A percentile compares a stretch with the other conserved stretches of the same genome.
phyloP scores from a whole-genome alignment of 257 asterid genomes.

The Coffea eugenioides region DNA sequence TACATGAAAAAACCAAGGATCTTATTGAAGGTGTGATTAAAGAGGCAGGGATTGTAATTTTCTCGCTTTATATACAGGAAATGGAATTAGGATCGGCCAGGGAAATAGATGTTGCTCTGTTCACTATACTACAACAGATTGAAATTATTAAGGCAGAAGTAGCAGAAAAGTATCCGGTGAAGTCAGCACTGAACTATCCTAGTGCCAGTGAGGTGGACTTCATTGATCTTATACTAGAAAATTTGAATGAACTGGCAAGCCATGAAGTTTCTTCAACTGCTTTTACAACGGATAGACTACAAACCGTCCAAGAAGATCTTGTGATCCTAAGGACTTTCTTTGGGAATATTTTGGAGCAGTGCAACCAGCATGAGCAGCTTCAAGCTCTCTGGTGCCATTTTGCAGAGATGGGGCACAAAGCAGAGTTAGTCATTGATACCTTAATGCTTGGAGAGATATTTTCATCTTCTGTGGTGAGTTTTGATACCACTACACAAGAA shows the following conservation, averaged over 20 bases:
- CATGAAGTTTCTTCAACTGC: background rate
- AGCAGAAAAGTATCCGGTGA: background rate
- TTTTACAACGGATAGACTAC: background rate
- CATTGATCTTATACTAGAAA: slow-evolving; percentile 1
- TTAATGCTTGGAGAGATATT: background rate
- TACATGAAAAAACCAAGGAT: background rate
- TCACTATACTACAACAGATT: background rate
- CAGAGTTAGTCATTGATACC: slow-evolving; percentile 6
- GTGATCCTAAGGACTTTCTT: background rate
- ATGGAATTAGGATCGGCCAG: background rate
- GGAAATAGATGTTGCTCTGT: background rate
- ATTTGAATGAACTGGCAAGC: background rate
- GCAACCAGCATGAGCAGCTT: slow-evolving; percentile 2
- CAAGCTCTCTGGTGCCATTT: background rate
- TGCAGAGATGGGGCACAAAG: background rate
- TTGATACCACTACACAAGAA: background rate
- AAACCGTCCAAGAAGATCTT: background rate
- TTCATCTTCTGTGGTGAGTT: background rate
- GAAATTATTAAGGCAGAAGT: background rate
- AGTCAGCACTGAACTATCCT: background rate
- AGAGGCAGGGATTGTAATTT: background rate
- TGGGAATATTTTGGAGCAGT: background rate
- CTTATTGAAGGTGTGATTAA: background rate
- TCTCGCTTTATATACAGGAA: background rate
- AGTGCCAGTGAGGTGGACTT: background rate